Base-by-base conservation (phyloP, 352 stramenopile genomes). In the Pythium oligandrum region DNA sequence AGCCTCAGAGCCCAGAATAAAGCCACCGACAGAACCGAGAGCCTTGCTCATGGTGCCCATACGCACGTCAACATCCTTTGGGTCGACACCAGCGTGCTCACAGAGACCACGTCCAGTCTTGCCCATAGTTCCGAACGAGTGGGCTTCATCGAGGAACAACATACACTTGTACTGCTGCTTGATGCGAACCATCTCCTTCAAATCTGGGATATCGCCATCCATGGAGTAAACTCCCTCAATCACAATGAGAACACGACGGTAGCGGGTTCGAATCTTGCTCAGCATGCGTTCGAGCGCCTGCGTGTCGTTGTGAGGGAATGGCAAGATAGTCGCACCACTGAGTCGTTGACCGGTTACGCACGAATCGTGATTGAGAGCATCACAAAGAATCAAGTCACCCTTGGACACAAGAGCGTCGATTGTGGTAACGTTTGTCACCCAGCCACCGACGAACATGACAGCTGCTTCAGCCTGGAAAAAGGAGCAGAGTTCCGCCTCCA, bases 301-400 rank as follows among this genome's bases (percentile, higher is more conserved):
- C 7, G 68, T 81, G 63, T 92, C 75, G 48, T 92, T 92, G 61
- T 92, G 82, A 2, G 78, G 82, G 65, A 89, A 92, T 26, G 78
- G 75, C 40, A 89, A 53, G 32, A 92, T 84, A 5, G 82, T 86
- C n/a, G 82, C 82, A 40, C 82, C 82, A 57, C 77, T 89, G 32
- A 90, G 65, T 7, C 78, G 75, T 57, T 88, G 75, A 17, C 82
- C 82, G 31, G 66, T 89, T 11, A 92, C 82, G 55, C 78, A 90
- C 47, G 78, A 90, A 64, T 90, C 73, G 60, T 92, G 82, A 55
- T 92, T 92, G 12, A 92, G 61, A 8, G 78, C 77, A 49, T 92
- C 82, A 48, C 79, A 89, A 12, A 92, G 52, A 48, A 92, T 88
- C 58, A 92, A 65, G 32, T 90, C 78, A 35, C 76, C 73, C 64